Conservation (phyloP, 768 basidiomycete genomes). For the Rhodotorula sphaerocarpa region DNA sequence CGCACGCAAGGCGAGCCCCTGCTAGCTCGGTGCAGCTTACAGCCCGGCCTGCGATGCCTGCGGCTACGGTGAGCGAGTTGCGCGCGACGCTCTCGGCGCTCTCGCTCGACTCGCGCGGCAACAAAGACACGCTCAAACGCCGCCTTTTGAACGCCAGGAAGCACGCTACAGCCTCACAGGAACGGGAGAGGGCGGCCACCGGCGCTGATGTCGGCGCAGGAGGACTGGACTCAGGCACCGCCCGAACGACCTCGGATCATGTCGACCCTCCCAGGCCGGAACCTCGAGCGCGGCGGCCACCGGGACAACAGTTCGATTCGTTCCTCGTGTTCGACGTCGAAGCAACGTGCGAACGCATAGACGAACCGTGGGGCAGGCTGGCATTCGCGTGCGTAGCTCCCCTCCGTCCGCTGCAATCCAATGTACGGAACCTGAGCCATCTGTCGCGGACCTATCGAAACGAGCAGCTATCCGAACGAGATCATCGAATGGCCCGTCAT, state of each 20-base stretch:
- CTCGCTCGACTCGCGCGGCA: conserved; percentile 43
- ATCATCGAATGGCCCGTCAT: conserved; percentile 96
- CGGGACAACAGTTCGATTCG: conserved; percentile 51
- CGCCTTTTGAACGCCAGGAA: conserved; percentile 16
- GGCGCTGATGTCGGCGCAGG: no score
- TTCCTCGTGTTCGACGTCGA: conserved; percentile 87
- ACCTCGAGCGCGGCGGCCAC: conserved; percentile 3
- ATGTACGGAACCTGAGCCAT: no score
- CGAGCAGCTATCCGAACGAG: conserved; percentile 54
- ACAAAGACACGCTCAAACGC: conserved; percentile 44
- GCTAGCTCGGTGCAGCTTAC: no score
- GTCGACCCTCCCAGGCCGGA: conserved; percentile 11
- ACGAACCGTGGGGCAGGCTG: conserved; percentile 35
- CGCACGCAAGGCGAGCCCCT: no score
- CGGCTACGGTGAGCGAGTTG: conserved; percentile 39
- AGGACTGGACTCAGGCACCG: no score
- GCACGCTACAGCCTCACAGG: no score
- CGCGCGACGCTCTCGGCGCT: conserved; percentile 39
- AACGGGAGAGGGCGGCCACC: no score
- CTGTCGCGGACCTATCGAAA: conserved; percentile 32
- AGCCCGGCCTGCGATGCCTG: no score
- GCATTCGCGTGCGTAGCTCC: conserved; percentile 23
- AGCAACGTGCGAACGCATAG: conserved; percentile 56
- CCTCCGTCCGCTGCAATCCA: no score
- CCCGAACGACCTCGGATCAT: no score